Evolutionary conservation across 192 early-diverging fungal genomes (phyloP).

Genomic region (Geosiphon pyriformis): DNA sequence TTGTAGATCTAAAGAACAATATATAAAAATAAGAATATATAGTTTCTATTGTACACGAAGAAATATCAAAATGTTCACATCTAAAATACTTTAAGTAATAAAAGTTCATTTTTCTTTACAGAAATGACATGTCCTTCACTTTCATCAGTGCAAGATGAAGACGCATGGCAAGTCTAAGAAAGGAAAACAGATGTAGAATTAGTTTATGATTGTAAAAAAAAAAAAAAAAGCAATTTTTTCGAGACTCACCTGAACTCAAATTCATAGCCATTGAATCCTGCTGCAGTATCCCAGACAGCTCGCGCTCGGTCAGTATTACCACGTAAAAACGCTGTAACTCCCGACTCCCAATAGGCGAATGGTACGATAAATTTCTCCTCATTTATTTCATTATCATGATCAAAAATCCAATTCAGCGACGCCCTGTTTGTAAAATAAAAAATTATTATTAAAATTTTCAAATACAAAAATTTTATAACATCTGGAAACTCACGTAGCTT

Average conservation of each 20-base stretch:
- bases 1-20: too few relatives aligned
- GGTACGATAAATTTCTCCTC: slow-evolving; percentile 46
- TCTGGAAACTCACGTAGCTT: slow-evolving; percentile 35
- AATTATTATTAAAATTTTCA: too few relatives aligned
- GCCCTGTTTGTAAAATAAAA: too few relatives aligned
- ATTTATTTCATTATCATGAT: slow-evolving; percentile 31
- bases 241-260: slow-evolving; percentile 39
- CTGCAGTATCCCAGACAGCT: slow-evolving; percentile 38
- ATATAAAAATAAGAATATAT: too few relatives aligned
- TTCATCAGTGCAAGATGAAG: slow-evolving; percentile 11
- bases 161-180: not conserved
- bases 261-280: slow-evolving; percentile 37
- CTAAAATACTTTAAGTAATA: too few relatives aligned
- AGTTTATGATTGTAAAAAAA: not conserved
- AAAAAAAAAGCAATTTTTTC: not conserved
- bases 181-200: not conserved
- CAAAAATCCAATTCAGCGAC: slow-evolving; percentile 52
- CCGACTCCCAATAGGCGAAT: slow-evolving; percentile 50
- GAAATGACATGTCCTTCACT: slow-evolving; percentile 8
- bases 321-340: slow-evolving; percentile 37
- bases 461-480: too few relatives aligned
- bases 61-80: too few relatives aligned
- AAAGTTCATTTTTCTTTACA: too few relatives aligned
- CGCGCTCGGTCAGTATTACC: slow-evolving; percentile 30
- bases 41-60: too few relatives aligned